Evolutionary conservation across 345 rosid species (phyloP).

Genomic region (Psidium friedrichsthalianum): DNA sequence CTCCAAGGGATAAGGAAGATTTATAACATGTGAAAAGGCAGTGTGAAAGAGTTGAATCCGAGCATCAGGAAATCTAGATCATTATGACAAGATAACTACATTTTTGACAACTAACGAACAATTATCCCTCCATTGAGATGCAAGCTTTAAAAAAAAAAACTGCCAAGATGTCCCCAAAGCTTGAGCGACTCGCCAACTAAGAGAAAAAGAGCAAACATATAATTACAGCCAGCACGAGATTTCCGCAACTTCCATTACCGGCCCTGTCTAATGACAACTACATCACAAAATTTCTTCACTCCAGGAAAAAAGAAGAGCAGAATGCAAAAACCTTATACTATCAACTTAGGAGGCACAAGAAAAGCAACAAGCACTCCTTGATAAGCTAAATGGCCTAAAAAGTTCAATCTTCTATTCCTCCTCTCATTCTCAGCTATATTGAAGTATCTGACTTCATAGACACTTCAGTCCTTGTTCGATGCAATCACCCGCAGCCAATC

Average conservation of each 20-base stretch:
- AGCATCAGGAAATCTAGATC: neutral
- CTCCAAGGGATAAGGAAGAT: neutral
- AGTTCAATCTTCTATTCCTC: constrained; percentile 49
- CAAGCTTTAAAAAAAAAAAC: neutral
- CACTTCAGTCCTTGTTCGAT: constrained; percentile 48
- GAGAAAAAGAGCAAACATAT: neutral
- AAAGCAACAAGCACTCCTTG: neutral
- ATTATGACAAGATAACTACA: neutral
- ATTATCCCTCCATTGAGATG: neutral
- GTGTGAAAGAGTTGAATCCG: neutral
- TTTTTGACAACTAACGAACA: neutral
- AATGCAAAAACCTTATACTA: neutral
- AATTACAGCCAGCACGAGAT: neutral
- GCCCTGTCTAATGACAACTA: neutral
- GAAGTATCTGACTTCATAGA: constrained; percentile 58
- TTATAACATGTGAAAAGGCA: neutral
- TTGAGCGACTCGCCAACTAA: neutral
- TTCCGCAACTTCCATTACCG: neutral
- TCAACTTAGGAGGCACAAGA: neutral
- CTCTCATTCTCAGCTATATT: constrained; percentile 68
- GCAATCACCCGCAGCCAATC: constrained; percentile 76
- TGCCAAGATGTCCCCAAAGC: neutral
- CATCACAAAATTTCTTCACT: neutral
- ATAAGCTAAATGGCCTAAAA: neutral
- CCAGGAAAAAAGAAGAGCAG: neutral